These are phyloP conservation scores for Naganishia antarctica DNA, from an alignment of 768 basidiomycete species.

Conservation along the genomic window DNA sequence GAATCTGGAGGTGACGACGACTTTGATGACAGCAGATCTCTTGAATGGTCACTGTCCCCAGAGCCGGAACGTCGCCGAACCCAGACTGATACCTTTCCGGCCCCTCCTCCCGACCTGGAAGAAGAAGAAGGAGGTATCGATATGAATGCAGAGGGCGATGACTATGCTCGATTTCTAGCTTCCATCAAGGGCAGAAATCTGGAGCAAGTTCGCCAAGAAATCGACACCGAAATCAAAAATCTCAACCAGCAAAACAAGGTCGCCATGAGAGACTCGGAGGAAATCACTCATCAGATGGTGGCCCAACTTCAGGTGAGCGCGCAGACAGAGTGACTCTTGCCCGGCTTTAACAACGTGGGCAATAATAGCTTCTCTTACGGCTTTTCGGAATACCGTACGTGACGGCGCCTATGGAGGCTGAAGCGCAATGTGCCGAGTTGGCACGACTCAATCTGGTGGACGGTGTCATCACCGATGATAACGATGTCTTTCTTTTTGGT, in stretches of 20 bases:
- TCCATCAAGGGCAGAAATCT: conserved; percentile 83
- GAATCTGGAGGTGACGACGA: conserved; percentile 31
- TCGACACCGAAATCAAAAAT: conserved; percentile 80
- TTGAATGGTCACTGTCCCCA: conserved; percentile 13
- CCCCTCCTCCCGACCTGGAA: conserved; percentile 30
- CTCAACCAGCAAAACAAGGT: conserved; percentile 78
- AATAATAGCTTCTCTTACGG: conserved; percentile 62
- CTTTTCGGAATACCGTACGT: conserved; percentile 97
- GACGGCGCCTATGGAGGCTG: conserved; percentile 98
- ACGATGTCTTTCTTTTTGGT: conserved; percentile 97
- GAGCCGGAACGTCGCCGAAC: conserved; percentile 17
- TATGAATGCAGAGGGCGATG: conserved; percentile 53
- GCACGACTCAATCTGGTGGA: conserved; percentile 80
- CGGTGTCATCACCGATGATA: conserved; percentile 97
- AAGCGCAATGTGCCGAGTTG: conserved; percentile 94
- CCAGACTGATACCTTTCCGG: conserved; percentile 17
- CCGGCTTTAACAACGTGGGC: conserved; percentile 24
- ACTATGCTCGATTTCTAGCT: conserved; percentile 87
- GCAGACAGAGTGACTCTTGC: no score
- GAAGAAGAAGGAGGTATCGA: conserved; percentile 35
- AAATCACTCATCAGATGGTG: conserved; percentile 91
- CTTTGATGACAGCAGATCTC: conserved; percentile 49
- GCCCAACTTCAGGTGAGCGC: conserved; percentile 60
- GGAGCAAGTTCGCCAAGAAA: conserved; percentile 74
- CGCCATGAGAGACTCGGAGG: conserved; percentile 89